phyloP scores from a whole-genome alignment of 805 yeast species.

The Wickerhamiella shivajii region DNA sequence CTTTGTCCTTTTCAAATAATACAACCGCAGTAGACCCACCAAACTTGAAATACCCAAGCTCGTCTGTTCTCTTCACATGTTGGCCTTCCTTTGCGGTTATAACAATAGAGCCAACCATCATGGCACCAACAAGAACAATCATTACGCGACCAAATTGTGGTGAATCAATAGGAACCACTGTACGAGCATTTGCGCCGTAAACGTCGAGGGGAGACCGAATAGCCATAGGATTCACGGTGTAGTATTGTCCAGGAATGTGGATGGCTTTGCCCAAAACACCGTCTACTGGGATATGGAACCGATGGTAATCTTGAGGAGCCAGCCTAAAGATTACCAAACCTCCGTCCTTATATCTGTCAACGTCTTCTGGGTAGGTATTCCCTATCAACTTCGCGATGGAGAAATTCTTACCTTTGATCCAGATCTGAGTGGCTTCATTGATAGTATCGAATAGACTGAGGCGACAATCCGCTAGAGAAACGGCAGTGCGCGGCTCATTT shows the following conservation, averaged over 20 bases:
- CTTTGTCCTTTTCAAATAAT: slow-evolving; percentile 35
- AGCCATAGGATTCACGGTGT: slow-evolving; percentile 97
- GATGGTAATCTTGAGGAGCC: slow-evolving; percentile 95
- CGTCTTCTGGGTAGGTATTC: slow-evolving; percentile 27
- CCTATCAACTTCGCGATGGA: slow-evolving; percentile 47
- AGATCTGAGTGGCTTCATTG: slow-evolving; percentile 48
- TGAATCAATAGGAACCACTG: slow-evolving; percentile 62
- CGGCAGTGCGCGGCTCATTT: slow-evolving; percentile 34
- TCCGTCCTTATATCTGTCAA: slow-evolving; percentile 31
- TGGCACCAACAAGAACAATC: slow-evolving; percentile 82
- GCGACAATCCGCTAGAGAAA: slow-evolving; percentile 81
- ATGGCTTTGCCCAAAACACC: slow-evolving; percentile 56
- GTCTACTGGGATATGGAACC: slow-evolving; percentile 79
- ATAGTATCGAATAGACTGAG: slow-evolving; percentile 54
- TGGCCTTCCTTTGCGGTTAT: slow-evolving; percentile 53
- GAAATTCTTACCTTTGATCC: slow-evolving; percentile 83
- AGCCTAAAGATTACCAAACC: slow-evolving; percentile 68
- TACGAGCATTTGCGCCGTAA: slow-evolving; percentile 79
- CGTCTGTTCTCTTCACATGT: slow-evolving; percentile 52
- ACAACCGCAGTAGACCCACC: slow-evolving; percentile 84
- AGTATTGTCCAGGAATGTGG: slow-evolving; percentile 75
- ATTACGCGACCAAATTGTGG: slow-evolving; percentile 63
- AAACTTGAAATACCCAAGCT: slow-evolving; percentile 86
- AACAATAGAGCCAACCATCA: slow-evolving; percentile 94
- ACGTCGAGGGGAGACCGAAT: slow-evolving; percentile 77